Percentiles rank a stretch among this genome's conserved stretches.
These are phyloP conservation scores for Rhodotorula graminis DNA, from an alignment of 768 basidiomycete species.

Conservation along the genomic window DNA sequence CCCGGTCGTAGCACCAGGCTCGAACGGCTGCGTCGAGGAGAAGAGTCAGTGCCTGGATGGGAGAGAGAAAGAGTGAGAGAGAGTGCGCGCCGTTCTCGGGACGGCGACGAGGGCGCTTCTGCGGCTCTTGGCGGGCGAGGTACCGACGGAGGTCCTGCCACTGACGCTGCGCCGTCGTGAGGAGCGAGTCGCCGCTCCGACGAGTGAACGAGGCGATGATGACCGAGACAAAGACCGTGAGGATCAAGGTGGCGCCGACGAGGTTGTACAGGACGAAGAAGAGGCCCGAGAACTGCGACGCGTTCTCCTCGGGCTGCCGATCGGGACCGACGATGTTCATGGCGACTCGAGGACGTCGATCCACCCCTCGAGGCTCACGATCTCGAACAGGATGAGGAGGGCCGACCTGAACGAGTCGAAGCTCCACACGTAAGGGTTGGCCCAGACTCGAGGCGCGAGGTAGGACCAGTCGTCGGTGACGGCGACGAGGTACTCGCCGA, in stretches of 20 bases:
- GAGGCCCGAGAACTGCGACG: slow-evolving; percentile 73
- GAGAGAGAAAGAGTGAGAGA: slow-evolving; percentile 30
- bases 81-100: slow-evolving; percentile 48
- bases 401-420: slow-evolving; percentile 82
- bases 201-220: slow-evolving; percentile 90
- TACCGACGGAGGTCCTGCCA: slow-evolving; percentile 92
- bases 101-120: slow-evolving; percentile 65
- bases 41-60: neutral
- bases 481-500: slow-evolving; percentile 63
- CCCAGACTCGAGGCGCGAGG: slow-evolving; percentile 79
- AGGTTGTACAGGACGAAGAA: slow-evolving; percentile 90
- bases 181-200: slow-evolving; percentile 75
- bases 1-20: slow-evolving; percentile 86
- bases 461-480: slow-evolving; percentile 58
- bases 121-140: slow-evolving; percentile 77
- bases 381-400: slow-evolving; percentile 88
- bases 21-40: slow-evolving; percentile 48
- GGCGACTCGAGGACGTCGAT: slow-evolving; percentile 78
- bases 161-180: slow-evolving; percentile 80
- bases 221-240: slow-evolving; percentile 51
- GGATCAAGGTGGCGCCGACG: slow-evolving; percentile 83
- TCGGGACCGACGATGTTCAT: slow-evolving; percentile 69
- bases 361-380: slow-evolving; percentile 94
- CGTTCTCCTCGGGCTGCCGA: slow-evolving; percentile 66
- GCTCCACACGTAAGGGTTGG: slow-evolving; percentile 77